These are phyloP conservation scores for Drechslerella stenobrocha DNA, from an alignment of 2,329 filamentous ascomycete species.

Conservation along the genomic window DNA sequence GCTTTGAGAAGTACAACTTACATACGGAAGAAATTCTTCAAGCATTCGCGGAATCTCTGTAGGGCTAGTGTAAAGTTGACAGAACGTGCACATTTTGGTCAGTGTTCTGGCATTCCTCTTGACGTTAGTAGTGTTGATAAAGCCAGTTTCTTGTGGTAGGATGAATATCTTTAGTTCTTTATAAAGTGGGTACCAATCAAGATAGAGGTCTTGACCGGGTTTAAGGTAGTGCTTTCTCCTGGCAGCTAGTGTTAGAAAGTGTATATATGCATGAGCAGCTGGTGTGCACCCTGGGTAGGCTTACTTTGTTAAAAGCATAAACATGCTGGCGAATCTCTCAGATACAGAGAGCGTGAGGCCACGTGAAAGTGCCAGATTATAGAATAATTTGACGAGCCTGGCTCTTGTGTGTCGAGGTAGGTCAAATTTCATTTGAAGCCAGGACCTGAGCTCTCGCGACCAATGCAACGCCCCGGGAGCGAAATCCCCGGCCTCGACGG, in stretches of 20 bases:
- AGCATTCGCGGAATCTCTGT: constrained; percentile 79
- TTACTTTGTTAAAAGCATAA: constrained; percentile 91
- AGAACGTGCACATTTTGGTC: constrained; percentile 85
- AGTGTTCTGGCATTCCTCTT: constrained; percentile 73
- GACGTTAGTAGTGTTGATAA: constrained; percentile 65
- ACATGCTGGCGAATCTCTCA: constrained; percentile 95
- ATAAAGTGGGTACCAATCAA: constrained; percentile 93
- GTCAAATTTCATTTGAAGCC: constrained; percentile 97
- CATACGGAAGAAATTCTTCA: constrained; percentile 73
- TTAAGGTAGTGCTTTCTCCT: constrained; percentile 95
- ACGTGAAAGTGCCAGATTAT: constrained; percentile 86
- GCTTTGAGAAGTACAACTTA: too few species aligned
- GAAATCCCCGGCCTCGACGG: constrained; percentile 90
- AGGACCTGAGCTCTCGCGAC: constrained; percentile 93
- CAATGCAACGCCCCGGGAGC: constrained; percentile 90
- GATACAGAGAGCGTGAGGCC: constrained; percentile 79
- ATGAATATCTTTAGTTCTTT: constrained; percentile 90
- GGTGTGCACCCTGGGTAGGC: too few species aligned
- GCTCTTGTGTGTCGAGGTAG: constrained; percentile 81
- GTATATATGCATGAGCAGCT: constrained; percentile 50
- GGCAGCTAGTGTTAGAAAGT: constrained; percentile 13
- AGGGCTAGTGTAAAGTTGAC: constrained; percentile 90
- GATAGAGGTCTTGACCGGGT: constrained; percentile 80
- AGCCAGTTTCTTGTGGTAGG: constrained; percentile 75
- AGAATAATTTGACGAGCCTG: constrained; percentile 86